Evolutionary conservation across 148 eudicot genomes (phyloP).

Genomic region (Diospyros lotus): DNA sequence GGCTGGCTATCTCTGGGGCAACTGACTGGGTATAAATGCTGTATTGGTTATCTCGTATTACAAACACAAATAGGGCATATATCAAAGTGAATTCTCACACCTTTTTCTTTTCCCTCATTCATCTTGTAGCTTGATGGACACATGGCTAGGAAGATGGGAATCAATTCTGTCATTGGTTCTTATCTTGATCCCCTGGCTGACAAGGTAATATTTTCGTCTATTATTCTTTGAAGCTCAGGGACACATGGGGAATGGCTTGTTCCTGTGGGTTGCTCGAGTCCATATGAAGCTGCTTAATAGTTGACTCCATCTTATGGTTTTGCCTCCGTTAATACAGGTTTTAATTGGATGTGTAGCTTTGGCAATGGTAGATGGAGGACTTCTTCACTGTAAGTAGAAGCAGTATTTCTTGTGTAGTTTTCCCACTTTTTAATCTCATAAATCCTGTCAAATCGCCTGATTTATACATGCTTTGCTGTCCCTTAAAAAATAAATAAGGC

Average conservation of each 20-base stretch:
- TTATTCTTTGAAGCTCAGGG: not conserved
- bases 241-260: not conserved
- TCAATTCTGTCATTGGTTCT: conserved; percentile 90
- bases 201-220: conserved; percentile 45
- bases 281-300: conserved; percentile 4
- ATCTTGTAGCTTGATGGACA: conserved; percentile 85
- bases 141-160: conserved; percentile 90
- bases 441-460: not conserved
- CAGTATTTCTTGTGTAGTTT: conserved; percentile 7
- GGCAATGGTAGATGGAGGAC: conserved; percentile 88
- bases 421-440: not conserved
- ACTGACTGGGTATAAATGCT: conserved; percentile 77
- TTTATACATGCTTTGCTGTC: not conserved
- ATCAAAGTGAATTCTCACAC: not conserved
- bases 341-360: conserved; percentile 91
- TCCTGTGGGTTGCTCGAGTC: not conserved
- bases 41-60: not conserved
- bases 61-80: too few species aligned
- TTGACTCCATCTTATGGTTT: not conserved
- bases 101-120: not conserved
- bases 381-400: conserved; percentile 76
- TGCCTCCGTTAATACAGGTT: conserved; percentile 42
- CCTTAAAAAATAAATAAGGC: not conserved
- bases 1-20: conserved; percentile 84
- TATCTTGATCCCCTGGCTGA: conserved; percentile 99